A percentile compares a stretch with the other conserved stretches of the same genome.
phyloP scores from a whole-genome alignment of 2,329 filamentous ascomycete species.

The Sporothrix luriei region DNA sequence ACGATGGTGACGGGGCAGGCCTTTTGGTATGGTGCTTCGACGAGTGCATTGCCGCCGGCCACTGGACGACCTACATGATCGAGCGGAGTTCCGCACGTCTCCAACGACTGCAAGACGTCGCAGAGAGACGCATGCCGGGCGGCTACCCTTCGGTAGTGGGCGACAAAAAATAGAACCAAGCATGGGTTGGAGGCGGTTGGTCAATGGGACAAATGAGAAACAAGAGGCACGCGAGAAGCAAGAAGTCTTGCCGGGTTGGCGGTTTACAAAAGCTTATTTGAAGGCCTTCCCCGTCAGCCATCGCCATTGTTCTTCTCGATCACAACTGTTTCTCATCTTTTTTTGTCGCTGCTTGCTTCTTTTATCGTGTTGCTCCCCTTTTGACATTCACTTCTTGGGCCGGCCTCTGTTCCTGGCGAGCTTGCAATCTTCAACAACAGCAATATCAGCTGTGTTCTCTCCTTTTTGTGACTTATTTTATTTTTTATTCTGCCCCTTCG shows the following conservation, averaged over 20 bases:
- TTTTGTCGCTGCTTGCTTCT: background rate
- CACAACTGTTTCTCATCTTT: background rate
- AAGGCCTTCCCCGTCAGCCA: background rate
- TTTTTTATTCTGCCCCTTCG: background rate
- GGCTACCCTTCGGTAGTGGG: background rate
- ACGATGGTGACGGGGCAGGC: background rate
- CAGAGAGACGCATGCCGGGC: background rate
- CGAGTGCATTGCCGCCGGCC: constrained; percentile 13
- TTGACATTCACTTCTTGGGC: background rate
- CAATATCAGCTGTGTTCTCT: background rate
- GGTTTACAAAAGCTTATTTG: constrained; percentile 16
- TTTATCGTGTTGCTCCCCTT: background rate
- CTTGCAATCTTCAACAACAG: background rate
- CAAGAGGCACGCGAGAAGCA: constrained; percentile 4
- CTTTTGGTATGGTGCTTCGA: background rate
- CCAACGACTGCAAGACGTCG: background rate
- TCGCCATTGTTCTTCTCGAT: background rate
- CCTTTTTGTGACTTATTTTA: too few species aligned
- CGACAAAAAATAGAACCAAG: background rate
- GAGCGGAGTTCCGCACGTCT: background rate
- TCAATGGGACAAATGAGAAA: background rate
- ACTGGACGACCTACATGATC: background rate
- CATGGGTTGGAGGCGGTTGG: background rate
- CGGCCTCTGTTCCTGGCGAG: constrained; percentile 24
- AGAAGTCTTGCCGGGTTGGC: background rate